A percentile compares a stretch with the other conserved stretches of the same genome.
phyloP scores from a whole-genome alignment of 2,329 filamentous ascomycete species.

The Fusarium vanettenii region DNA sequence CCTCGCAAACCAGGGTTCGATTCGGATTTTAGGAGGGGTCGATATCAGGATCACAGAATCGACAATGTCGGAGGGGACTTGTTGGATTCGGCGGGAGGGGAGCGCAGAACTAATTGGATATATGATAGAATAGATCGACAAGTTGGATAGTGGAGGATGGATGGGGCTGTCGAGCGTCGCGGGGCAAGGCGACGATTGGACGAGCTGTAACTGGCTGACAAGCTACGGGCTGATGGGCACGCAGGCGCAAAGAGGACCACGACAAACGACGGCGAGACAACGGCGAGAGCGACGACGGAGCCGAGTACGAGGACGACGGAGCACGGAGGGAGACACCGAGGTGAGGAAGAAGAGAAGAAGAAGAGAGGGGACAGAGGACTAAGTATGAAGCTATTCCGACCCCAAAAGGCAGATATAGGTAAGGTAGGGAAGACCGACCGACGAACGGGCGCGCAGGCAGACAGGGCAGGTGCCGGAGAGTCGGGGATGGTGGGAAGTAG shows the following conservation, averaged over 20 bases:
- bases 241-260: slow-evolving; percentile 7
- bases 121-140: slow-evolving; percentile 27
- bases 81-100: slow-evolving; percentile 9
- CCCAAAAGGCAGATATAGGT: slow-evolving; percentile 41
- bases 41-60: slow-evolving; percentile 20
- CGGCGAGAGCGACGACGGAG: slow-evolving; percentile 15
- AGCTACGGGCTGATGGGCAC: slow-evolving; percentile 27
- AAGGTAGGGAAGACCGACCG: slow-evolving; percentile 35
- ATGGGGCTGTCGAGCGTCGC: slow-evolving; percentile 27
- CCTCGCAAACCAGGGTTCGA: slow-evolving; percentile 10
- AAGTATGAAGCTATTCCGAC: slow-evolving; percentile 46
- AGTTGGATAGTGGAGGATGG: slow-evolving; percentile 9
- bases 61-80: slow-evolving; percentile 2
- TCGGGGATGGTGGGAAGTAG: slow-evolving; percentile 35
- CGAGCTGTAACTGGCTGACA: slow-evolving; percentile 27
- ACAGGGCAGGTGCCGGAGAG: slow-evolving; percentile 31
- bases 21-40: slow-evolving; percentile 9
- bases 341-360: slow-evolving; percentile 20
- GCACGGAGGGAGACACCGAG: slow-evolving; percentile 22
- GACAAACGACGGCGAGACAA: slow-evolving; percentile 20
- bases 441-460: slow-evolving; percentile 22
- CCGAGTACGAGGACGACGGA: slow-evolving; percentile 9
- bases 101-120: slow-evolving; percentile 24
- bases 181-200: slow-evolving; percentile 31
- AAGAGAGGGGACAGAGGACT: slow-evolving; percentile 22